These are phyloP conservation scores for Umbellularia californica DNA, from an alignment of 164 flowering plant genomes.

Conservation along the genomic window DNA sequence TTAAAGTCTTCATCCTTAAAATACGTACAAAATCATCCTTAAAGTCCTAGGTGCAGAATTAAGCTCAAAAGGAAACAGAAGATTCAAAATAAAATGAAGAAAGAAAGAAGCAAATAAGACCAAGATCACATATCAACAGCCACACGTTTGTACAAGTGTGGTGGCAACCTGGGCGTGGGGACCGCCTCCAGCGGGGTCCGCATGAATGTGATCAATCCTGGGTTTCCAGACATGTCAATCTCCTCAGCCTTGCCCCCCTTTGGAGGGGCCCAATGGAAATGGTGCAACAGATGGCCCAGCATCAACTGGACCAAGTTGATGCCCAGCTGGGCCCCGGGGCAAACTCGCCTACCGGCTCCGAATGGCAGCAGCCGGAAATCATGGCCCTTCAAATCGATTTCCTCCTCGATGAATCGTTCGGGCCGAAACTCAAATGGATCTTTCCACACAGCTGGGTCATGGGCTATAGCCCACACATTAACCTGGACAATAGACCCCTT, in stretches of 20 bases:
- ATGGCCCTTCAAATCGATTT: slow-evolving; percentile 29
- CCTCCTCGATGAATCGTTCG: slow-evolving; percentile 30
- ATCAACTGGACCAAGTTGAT: slow-evolving; percentile 31
- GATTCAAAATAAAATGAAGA: neutral
- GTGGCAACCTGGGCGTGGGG: slow-evolving; percentile 26
- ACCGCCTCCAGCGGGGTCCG: slow-evolving; percentile 25
- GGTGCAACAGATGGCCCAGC: slow-evolving; percentile 31
- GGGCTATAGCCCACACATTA: slow-evolving; percentile 33
- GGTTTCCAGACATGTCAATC: slow-evolving; percentile 30
- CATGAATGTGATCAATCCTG: slow-evolving; percentile 30
- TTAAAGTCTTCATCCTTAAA: neutral
- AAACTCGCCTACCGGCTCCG: slow-evolving; percentile 31
- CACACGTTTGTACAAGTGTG: slow-evolving; percentile 28
- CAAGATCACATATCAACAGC: slow-evolving; percentile 15
- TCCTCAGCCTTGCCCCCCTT: slow-evolving; percentile 20
- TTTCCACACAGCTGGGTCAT: slow-evolving; percentile 28
- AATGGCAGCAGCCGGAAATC: slow-evolving; percentile 29
- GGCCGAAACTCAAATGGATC: slow-evolving; percentile 26
- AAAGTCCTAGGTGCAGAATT: neutral
- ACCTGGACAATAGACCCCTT: slow-evolving; percentile 25
- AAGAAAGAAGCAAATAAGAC: neutral
- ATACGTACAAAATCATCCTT: neutral
- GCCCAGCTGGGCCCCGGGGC: slow-evolving; percentile 29
- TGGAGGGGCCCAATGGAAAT: slow-evolving; percentile 26
- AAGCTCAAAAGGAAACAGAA: neutral